A percentile compares a stretch with the other conserved stretches of the same genome.
Conservation (phyloP, 768 basidiomycete genomes). For the Mycena venus region DNA sequence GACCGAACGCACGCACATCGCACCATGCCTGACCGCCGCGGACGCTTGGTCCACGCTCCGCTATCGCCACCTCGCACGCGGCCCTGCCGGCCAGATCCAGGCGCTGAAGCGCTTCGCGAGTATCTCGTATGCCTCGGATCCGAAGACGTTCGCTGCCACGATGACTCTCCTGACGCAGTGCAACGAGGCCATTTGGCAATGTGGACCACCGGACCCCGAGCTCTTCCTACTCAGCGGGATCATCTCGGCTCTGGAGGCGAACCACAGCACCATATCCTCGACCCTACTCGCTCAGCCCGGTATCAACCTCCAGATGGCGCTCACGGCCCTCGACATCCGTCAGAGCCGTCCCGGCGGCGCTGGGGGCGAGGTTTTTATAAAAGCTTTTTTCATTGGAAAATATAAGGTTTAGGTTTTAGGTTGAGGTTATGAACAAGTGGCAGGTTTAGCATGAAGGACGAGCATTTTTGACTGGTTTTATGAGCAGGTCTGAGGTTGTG, state of each 20-base stretch:
- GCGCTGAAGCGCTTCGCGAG: background rate
- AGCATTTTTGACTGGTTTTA: too few relatives aligned
- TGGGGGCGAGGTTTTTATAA: too few relatives aligned
- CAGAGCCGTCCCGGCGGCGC: background rate
- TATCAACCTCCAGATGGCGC: background rate
- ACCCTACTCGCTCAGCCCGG: too few relatives aligned
- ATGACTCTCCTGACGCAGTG: background rate
- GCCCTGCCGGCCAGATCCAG: background rate
- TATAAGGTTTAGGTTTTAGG: too few relatives aligned
- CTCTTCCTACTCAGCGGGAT: background rate
- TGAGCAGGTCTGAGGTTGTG: too few relatives aligned
- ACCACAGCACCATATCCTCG: too few relatives aligned
- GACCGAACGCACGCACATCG: background rate
- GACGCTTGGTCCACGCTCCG: background rate
- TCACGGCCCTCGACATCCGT: background rate
- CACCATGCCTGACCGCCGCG: background rate
- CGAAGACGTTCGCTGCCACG: background rate
- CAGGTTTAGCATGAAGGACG: too few relatives aligned
- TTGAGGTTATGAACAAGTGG: too few relatives aligned
- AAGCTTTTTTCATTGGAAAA: too few relatives aligned
- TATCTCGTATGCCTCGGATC: background rate
- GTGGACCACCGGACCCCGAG: background rate
- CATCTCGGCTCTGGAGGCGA: too few relatives aligned
- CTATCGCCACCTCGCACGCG: background rate
- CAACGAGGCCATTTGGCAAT: background rate